Evolutionary conservation across 2,329 filamentous ascomycete species (phyloP).

Genomic region (Colletotrichum kahawae): DNA sequence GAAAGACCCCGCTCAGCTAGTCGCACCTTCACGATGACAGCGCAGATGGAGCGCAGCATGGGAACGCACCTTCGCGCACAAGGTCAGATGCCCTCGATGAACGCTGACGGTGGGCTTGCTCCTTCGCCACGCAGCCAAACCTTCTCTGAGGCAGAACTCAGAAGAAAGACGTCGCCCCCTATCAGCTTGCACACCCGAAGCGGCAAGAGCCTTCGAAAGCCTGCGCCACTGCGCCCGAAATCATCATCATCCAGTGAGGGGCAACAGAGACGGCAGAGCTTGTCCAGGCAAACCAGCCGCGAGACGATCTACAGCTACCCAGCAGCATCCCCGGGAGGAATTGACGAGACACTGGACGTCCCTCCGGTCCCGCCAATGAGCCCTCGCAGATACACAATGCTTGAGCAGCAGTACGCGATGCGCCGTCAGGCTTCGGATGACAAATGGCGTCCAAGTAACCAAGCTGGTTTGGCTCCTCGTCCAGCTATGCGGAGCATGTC

Average conservation of each 20-base stretch:
- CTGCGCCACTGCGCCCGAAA: conserved; percentile 39
- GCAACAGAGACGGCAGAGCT: conserved; percentile 8
- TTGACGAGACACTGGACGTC: conserved; percentile 20
- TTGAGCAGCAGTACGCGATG: conserved; percentile 10
- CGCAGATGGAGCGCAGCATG: conserved; percentile 30
- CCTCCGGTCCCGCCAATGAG: conserved; percentile 29
- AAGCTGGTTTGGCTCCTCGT: not conserved
- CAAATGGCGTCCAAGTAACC: not conserved
- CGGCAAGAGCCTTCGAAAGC: conserved; percentile 32
- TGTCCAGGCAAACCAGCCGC: conserved; percentile 23
- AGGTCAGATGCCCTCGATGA: not conserved
- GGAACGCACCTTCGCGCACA: conserved; percentile 18
- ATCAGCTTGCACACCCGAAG: conserved; percentile 49
- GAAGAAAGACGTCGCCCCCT: conserved; percentile 42
- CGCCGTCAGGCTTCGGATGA: conserved; percentile 2
- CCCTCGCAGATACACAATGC: conserved; percentile 10
- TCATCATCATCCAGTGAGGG: conserved; percentile 34
- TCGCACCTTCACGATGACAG: conserved; percentile 36
- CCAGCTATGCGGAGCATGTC: not conserved
- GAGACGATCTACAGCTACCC: conserved; percentile 26
- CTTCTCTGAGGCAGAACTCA: conserved; percentile 29
- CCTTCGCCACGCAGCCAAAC: conserved; percentile 22
- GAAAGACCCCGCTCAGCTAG: not conserved
- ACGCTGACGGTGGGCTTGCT: not conserved
- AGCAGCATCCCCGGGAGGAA: conserved; percentile 18